Conservation (phyloP, 208 protist genomes). For the Trypanosomatidae sp. region DNA sequence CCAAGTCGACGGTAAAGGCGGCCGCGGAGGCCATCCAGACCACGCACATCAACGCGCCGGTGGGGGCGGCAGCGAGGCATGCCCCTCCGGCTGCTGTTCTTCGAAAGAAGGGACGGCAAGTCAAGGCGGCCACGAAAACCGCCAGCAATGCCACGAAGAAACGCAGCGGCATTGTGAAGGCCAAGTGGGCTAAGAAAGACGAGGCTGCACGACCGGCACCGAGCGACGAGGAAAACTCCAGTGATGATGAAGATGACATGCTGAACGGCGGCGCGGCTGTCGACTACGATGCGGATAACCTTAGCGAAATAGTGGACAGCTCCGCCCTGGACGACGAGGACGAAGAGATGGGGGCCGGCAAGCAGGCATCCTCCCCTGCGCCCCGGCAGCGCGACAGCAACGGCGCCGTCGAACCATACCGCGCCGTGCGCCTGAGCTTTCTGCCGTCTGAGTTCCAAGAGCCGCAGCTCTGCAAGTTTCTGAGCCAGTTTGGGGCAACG, state of each 20-base stretch:
- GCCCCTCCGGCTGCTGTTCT: background rate
- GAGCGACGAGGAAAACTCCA: constrained; percentile 20
- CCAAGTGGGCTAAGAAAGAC: constrained; percentile 20
- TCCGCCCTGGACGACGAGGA: constrained; percentile 34
- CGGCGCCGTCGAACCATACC: constrained; percentile 40
- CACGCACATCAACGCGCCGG: constrained; percentile 20
- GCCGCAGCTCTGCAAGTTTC: constrained; percentile 88
- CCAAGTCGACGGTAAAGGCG: constrained; percentile 21
- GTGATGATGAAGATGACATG: constrained; percentile 29
- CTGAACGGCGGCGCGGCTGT: constrained; percentile 24
- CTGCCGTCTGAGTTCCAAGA: constrained; percentile 85
- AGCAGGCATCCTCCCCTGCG: constrained; percentile 4
- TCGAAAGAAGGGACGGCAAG: constrained; percentile 4
- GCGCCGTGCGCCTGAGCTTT: constrained; percentile 74
- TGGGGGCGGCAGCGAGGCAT: constrained; percentile 1
- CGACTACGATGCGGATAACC: constrained; percentile 24
- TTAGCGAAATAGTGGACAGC: constrained; percentile 27
- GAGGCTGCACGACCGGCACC: background rate
- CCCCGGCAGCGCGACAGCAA: constrained; percentile 17
- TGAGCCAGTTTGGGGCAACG: constrained; percentile 79
- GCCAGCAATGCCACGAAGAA: background rate
- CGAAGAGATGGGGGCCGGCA: background rate
- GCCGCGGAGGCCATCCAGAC: constrained; percentile 20
- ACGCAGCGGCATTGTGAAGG: constrained; percentile 45
- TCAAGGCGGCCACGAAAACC: background rate